Conservation (phyloP, 441 rosid species). For the Erysimum pusillum region DNA sequence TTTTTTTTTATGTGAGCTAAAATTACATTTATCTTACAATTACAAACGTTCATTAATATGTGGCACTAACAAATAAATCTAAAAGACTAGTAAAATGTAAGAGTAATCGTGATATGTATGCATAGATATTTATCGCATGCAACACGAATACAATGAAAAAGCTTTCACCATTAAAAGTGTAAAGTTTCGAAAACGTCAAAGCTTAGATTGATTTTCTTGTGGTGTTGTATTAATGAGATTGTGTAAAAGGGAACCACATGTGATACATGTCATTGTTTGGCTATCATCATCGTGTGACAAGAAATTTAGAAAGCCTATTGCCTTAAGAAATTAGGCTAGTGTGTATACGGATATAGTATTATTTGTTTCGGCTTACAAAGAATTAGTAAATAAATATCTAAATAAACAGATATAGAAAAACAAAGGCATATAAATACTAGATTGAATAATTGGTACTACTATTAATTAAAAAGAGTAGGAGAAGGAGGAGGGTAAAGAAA, state of each 20-base stretch:
- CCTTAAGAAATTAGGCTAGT: constrained; percentile 13
- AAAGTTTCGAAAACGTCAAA: constrained; percentile 29
- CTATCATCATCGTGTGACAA: constrained; percentile 26
- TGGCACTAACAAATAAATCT: too few species aligned
- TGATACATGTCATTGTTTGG: constrained; percentile 46
- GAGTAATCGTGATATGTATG: too few species aligned
- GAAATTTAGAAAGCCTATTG: constrained; percentile 17
- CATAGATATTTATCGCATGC: too few species aligned
- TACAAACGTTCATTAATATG: too few species aligned
- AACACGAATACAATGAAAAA: neutral
- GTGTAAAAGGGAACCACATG: constrained; percentile 40
- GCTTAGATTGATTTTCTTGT: constrained; percentile 13
- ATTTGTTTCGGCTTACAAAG: constrained; percentile 2
- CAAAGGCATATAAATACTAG: neutral
- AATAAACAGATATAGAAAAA: neutral
- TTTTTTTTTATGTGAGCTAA: too few species aligned
- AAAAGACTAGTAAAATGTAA: too few species aligned
- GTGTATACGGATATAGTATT: constrained; percentile 23
- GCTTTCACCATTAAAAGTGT: constrained; percentile 13
- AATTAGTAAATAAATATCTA: neutral
- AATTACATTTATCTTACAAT: too few species aligned
- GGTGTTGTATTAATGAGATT: constrained; percentile 34
- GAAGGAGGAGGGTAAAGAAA: constrained; percentile 27
- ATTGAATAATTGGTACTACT: constrained; percentile 16
- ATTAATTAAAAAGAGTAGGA: constrained; percentile 15